A percentile compares a stretch with the other conserved stretches of the same genome.
phyloP scores from a whole-genome alignment of 192 early-diverging fungal species.

The Coemansia asiatica region DNA sequence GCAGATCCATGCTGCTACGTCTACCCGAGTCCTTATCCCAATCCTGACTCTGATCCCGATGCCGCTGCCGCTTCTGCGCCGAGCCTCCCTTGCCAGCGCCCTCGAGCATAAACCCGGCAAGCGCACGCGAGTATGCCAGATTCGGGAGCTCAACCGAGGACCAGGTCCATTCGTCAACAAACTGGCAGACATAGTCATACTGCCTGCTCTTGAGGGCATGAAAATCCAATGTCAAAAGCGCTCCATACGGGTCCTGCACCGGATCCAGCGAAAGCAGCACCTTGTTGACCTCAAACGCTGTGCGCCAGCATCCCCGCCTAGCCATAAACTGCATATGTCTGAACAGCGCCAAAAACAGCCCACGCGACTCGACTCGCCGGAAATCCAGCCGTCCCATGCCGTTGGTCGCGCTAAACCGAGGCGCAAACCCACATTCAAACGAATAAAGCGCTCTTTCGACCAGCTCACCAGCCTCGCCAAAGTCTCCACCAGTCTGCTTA shows the following conservation, averaged over 20 bases:
- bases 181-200: conserved; percentile 61
- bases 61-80: conserved; percentile 12
- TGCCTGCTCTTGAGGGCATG: conserved; percentile 79
- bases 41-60: too few relatives aligned
- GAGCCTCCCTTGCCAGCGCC: conserved; percentile 8
- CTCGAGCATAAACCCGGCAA: conserved; percentile 78
- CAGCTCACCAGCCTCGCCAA: conserved; percentile 73
- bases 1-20: conserved; percentile 39
- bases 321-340: conserved; percentile 82
- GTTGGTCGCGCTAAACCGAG: conserved; percentile 69
- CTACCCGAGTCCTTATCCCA: neutral
- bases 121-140: conserved; percentile 73
- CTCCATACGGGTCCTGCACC: conserved; percentile 71
- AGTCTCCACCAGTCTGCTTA: conserved; percentile 80
- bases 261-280: conserved; percentile 74
- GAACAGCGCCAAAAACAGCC: conserved; percentile 79
- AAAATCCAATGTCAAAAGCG: conserved; percentile 79
- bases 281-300: conserved; percentile 88
- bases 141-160: conserved; percentile 60
- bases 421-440: conserved; percentile 80
- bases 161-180: conserved; percentile 50
- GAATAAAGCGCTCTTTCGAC: conserved; percentile 89
- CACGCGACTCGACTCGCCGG: conserved; percentile 73
- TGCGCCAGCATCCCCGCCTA: conserved; percentile 91
- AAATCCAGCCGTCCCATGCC: conserved; percentile 71